Evolutionary conservation across 805 yeast genomes (phyloP), one percentile per base, ranked within the genome.

Genomic region (Hanseniaspora taiwanica): DNA sequence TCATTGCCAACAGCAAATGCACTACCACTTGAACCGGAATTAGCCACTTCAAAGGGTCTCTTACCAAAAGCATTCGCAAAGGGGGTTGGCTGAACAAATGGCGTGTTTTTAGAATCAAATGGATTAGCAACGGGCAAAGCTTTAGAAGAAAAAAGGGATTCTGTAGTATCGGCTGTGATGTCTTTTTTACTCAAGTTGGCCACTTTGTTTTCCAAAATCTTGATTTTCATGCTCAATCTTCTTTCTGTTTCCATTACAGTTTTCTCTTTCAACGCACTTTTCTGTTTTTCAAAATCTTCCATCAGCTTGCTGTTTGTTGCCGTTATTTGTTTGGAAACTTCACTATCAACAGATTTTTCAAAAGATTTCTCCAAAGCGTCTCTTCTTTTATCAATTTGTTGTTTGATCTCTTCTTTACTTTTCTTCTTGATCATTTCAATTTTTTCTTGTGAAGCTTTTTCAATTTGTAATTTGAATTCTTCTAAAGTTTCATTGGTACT

Each of bases 221-320:
- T 33, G 4, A 33, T 33, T 33, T 33, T 33, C 36, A 33, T 27
- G 3, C 14, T 19, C 21, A 43, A 24, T 9, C 42, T 10, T 36
- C 42, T 42, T 9, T 40, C 23, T 3, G 47, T 47, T 16, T 42
- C 46, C 18, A 46, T 47, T 9, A 45, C 31, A 1, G 53, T 40
- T 27, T 47, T 66, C 36, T 65, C 69, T 24, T 63, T 66, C 16
- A 69, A 64, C 35, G 66, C 63, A 43, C 64, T 60, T 13, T 46
- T 62, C 52, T 56, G 56, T 55, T 42, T 51, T 6, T 39, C 16
- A 9, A 53, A 49, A 31, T 37, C 4, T 37, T 36, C 3, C 43
- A 44, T 21, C 44, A 29, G 13, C 18, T 29, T 29, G 33, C 18
- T n/a, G 31, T n/a, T 29, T 8, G 6, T n/a, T 29, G 13, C 33